Evolutionary conservation across 306 rosid genomes (phyloP).

Genomic region (Psophocarpus tetragonolobus): DNA sequence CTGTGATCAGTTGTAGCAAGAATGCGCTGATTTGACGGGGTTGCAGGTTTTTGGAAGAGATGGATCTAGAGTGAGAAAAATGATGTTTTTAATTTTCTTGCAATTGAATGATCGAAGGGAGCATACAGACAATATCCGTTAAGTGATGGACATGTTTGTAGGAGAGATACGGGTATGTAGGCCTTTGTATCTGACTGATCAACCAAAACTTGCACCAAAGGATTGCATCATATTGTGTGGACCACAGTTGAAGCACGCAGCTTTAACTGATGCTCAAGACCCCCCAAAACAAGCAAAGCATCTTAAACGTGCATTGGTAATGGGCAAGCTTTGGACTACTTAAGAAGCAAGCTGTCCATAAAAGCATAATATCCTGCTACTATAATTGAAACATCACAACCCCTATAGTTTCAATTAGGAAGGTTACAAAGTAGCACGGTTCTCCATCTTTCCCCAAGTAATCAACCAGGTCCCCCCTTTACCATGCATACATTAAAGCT

Average conservation of each 20-base stretch:
- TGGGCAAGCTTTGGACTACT: constrained; percentile 37
- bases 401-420: constrained; percentile 28
- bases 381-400: constrained; percentile 34
- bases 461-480: constrained; percentile 48
- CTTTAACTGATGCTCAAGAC: constrained; percentile 49
- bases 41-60: constrained; percentile 5
- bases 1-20: not conserved
- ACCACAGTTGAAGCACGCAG: constrained; percentile 50
- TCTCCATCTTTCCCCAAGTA: constrained; percentile 37
- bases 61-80: not conserved
- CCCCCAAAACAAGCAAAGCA: constrained; percentile 67
- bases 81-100: not conserved
- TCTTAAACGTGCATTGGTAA: constrained; percentile 41
- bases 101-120: constrained; percentile 13
- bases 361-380: constrained; percentile 36
- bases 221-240: constrained; percentile 43
- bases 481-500: constrained; percentile 46
- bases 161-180: constrained; percentile 27
- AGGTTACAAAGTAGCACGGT: constrained; percentile 37
- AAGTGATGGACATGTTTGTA: constrained; percentile 38
- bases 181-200: constrained; percentile 30
- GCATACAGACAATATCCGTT: constrained; percentile 29
- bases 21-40: constrained; percentile 15
- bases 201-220: constrained; percentile 37
- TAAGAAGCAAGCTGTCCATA: constrained; percentile 39